Conservation (phyloP, 768 basidiomycete species). For the Russula sp. region DNA sequence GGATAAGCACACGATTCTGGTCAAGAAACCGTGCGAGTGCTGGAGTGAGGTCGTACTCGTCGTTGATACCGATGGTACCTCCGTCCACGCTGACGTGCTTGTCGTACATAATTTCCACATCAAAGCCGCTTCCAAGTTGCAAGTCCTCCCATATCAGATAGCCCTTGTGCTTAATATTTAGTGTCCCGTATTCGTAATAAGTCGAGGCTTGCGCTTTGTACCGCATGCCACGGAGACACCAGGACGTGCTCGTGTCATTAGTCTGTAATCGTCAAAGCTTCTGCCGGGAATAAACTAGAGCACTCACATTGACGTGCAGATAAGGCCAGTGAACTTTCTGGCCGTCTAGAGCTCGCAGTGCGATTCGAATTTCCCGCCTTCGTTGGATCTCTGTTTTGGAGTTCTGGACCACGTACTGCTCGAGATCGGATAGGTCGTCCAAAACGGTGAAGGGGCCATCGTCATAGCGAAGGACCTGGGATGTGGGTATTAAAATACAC, state of each 20-base stretch:
- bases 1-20: constrained; percentile 47
- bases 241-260: constrained; percentile 39
- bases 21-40: constrained; percentile 56
- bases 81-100: constrained; percentile 43
- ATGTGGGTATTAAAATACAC: background rate
- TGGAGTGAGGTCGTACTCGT: constrained; percentile 56
- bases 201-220: constrained; percentile 46
- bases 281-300: background rate
- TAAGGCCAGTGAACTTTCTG: constrained; percentile 58
- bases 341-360: constrained; percentile 59
- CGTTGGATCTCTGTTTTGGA: constrained; percentile 39
- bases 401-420: constrained; percentile 58
- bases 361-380: constrained; percentile 50
- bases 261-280: constrained; percentile 28
- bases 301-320: constrained; percentile 44
- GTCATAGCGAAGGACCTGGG: constrained; percentile 61
- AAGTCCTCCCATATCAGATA: constrained; percentile 44
- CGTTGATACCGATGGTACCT: constrained; percentile 52
- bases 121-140: constrained; percentile 63
- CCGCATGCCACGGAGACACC: constrained; percentile 38
- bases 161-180: constrained; percentile 48
- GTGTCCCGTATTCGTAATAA: constrained; percentile 39
- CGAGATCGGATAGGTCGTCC: constrained; percentile 42
- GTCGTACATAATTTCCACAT: constrained; percentile 50
- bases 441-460: constrained; percentile 46